Conservation (phyloP, 805 yeast species). For the Teunomyces gatunensis region DNA sequence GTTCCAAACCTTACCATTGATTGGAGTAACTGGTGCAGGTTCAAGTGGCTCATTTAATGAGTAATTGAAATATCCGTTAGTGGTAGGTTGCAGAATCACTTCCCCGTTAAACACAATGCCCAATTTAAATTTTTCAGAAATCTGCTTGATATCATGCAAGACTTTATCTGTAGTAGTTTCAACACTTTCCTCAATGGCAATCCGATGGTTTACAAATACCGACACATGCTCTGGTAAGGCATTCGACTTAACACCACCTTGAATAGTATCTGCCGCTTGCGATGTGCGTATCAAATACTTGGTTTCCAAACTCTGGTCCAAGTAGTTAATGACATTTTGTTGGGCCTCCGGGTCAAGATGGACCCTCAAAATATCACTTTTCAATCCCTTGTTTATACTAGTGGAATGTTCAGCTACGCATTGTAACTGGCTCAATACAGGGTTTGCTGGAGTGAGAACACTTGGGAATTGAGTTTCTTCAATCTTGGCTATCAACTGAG, state of each 20-base stretch:
- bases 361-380: slow-evolving; percentile 37
- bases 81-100: slow-evolving; percentile 20
- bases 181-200: slow-evolving; percentile 44
- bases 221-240: slow-evolving; percentile 50
- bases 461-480: slow-evolving; percentile 39
- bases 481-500: slow-evolving; percentile 37
- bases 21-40: slow-evolving; percentile 41
- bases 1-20: slow-evolving; percentile 31
- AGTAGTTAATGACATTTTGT: slow-evolving; percentile 30
- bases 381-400: slow-evolving; percentile 29
- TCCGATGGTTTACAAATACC: slow-evolving; percentile 43
- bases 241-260: slow-evolving; percentile 50
- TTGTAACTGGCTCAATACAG: slow-evolving; percentile 41
- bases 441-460: slow-evolving; percentile 41
- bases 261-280: slow-evolving; percentile 46
- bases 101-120: slow-evolving; percentile 33
- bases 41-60: slow-evolving; percentile 24
- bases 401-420: slow-evolving; percentile 47
- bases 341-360: slow-evolving; percentile 37
- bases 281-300: slow-evolving; percentile 45
- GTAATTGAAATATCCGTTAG: slow-evolving; percentile 32
- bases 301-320: slow-evolving; percentile 21
- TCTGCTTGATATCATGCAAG: slow-evolving; percentile 22
- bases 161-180: slow-evolving; percentile 31
- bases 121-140: slow-evolving; percentile 37